These are phyloP conservation scores for Heterobasidion occidentale DNA, from an alignment of 1,284 basidiomycete genomes.

Conservation along the genomic window DNA sequence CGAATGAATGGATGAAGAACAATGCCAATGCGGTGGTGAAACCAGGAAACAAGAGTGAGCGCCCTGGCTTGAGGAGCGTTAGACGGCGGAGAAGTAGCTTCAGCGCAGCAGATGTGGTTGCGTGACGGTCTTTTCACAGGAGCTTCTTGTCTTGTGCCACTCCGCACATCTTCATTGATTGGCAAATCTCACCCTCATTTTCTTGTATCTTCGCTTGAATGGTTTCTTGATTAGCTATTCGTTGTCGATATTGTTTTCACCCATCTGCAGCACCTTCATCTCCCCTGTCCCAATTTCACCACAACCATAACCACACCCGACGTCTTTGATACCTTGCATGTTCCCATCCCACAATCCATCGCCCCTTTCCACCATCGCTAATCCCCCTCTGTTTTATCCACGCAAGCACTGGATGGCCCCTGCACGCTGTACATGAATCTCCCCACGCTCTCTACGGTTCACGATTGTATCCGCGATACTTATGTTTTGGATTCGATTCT, in stretches of 20 bases:
- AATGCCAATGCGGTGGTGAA: conserved; percentile 61
- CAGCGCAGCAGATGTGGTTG: conserved; percentile 73
- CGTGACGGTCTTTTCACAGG: conserved; percentile 27
- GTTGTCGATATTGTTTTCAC: background rate
- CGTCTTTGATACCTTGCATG: background rate
- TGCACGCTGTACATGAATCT: too few relatives aligned
- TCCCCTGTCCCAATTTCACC: background rate
- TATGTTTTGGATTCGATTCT: conserved; percentile 2
- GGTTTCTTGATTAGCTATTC: conserved; percentile 1
- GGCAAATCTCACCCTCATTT: conserved; percentile 1
- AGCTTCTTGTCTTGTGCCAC: too few relatives aligned
- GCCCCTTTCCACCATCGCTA: background rate
- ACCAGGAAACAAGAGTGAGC: conserved; percentile 56
- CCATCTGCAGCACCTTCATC: conserved; percentile 1
- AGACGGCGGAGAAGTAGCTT: conserved; percentile 75
- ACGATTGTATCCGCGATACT: conserved; percentile 7
- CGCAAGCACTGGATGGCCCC: too few relatives aligned
- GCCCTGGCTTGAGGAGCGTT: conserved; percentile 62
- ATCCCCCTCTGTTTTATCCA: background rate
- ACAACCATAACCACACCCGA: background rate
- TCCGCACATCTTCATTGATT: background rate
- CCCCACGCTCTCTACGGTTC: too few relatives aligned
- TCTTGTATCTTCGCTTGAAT: conserved; percentile 3
- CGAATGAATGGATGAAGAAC: conserved; percentile 67
- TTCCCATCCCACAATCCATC: background rate